Percentiles rank a stretch among this genome's conserved stretches.
Evolutionary conservation across 2,329 filamentous ascomycete species (phyloP).

Genomic region (Ascochyta viciae-villosae): DNA sequence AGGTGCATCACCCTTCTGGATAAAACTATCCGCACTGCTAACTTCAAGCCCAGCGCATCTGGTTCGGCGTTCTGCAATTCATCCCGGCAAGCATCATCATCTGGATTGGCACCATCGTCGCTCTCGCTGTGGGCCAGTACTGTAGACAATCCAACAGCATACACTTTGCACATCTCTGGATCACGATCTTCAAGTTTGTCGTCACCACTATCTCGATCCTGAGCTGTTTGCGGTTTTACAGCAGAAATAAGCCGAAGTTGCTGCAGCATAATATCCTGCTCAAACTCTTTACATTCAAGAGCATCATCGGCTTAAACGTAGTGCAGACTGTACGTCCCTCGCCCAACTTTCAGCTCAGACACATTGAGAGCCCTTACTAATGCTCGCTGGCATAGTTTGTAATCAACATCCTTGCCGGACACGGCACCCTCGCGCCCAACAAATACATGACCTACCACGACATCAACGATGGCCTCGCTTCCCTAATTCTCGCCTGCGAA

Average conservation of each 20-base stretch:
- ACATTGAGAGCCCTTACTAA: neutral
- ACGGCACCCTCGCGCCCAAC: slow-evolving; percentile 28
- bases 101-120: slow-evolving; percentile 36
- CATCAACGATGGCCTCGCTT: slow-evolving; percentile 34
- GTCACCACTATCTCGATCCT: slow-evolving; percentile 32
- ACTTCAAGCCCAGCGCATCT: slow-evolving; percentile 25
- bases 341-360: neutral
- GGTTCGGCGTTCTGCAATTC: slow-evolving; percentile 44
- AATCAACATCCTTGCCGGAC: slow-evolving; percentile 38
- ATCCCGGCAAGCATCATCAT: slow-evolving; percentile 38
- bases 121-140: slow-evolving; percentile 35
- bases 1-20: slow-evolving; percentile 20
- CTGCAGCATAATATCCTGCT: slow-evolving; percentile 34
- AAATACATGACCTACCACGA: slow-evolving; percentile 42
- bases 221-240: slow-evolving; percentile 34
- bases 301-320: slow-evolving; percentile 40
- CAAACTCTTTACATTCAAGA: slow-evolving; percentile 43
- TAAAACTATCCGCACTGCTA: neutral
- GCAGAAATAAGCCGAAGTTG: slow-evolving; percentile 28
- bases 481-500: slow-evolving; percentile 40
- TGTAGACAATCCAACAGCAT: slow-evolving; percentile 38
- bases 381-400: slow-evolving; percentile 25
- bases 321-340: slow-evolving; percentile 36
- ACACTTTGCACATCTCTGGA: slow-evolving; percentile 43
- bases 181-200: slow-evolving; percentile 30